These are phyloP conservation scores for Chalara sp. DNA, from an alignment of 2,329 filamentous ascomycete genomes.

Conservation along the genomic window DNA sequence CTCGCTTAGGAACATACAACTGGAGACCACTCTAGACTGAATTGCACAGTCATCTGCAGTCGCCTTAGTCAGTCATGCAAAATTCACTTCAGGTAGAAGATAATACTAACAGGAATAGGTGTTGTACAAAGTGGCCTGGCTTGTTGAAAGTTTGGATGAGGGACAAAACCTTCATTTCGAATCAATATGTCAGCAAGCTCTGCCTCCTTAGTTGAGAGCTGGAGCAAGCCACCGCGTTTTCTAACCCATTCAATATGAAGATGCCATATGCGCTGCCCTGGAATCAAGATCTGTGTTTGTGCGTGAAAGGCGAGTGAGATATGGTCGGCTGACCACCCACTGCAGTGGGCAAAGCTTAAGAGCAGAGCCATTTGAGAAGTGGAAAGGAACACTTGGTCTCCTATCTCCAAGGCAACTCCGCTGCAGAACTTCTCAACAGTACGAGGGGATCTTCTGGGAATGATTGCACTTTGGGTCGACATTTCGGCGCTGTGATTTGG, in stretches of 20 bases:
- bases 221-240: not conserved
- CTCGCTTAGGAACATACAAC: too few species aligned
- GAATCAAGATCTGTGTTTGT: not conserved
- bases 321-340: conserved; percentile 18
- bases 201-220: not conserved
- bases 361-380: conserved; percentile 1
- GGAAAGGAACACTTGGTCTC: not conserved
- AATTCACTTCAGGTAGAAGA: not conserved
- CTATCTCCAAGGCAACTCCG: not conserved
- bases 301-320: conserved; percentile 7
- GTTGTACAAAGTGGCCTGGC: not conserved
- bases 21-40: too few species aligned
- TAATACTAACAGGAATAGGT: not conserved
- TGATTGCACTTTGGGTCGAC: not conserved
- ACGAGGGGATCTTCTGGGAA: conserved; percentile 6
- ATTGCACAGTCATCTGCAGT: too few species aligned
- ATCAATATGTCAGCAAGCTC: not conserved
- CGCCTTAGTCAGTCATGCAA: too few species aligned
- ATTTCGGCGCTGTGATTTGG: too few species aligned
- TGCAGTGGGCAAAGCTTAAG: conserved; percentile 13
- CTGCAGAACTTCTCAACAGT: conserved; percentile 7
- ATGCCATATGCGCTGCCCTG: conserved; percentile 12
- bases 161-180: not conserved
- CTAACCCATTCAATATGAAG: conserved; percentile 9
- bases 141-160: not conserved